Conservation (phyloP, 2,329 filamentous ascomycete genomes). For the Biscogniauxia sp. region DNA sequence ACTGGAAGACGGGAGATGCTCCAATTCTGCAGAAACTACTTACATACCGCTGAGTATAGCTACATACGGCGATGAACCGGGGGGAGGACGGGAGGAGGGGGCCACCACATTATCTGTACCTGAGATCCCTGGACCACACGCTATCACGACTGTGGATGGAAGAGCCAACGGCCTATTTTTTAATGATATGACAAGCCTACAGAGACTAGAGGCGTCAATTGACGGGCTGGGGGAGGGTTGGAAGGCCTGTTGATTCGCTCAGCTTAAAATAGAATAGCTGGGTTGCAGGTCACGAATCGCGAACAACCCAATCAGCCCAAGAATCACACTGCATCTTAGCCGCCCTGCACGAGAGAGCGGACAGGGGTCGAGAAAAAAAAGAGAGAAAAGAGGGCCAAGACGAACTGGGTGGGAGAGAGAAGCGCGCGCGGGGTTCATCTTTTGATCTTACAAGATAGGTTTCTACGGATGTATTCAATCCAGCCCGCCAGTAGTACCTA, state of each 20-base stretch:
- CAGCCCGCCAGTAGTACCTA: neutral
- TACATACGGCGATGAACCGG: neutral
- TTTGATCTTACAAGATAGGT: neutral
- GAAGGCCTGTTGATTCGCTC: constrained; percentile 23
- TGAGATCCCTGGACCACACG: neutral
- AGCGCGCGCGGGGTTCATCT: constrained; percentile 20
- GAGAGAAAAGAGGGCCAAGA: constrained; percentile 13
- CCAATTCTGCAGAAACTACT: constrained; percentile 12
- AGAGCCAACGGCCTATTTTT: constrained; percentile 4
- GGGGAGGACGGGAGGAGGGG: too few species aligned
- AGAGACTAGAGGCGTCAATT: constrained; percentile 10
- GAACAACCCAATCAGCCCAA: constrained; percentile 23
- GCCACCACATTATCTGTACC: constrained; percentile 8
- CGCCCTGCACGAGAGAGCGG: constrained; percentile 18
- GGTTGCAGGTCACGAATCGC: constrained; percentile 20
- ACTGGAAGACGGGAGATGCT: constrained; percentile 16
- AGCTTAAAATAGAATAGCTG: constrained; percentile 25
- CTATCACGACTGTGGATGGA: neutral
- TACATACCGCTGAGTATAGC: constrained; percentile 6
- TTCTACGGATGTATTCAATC: constrained; percentile 1
- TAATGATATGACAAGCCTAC: neutral
- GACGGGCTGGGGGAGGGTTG: constrained; percentile 4
- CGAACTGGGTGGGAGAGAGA: neutral
- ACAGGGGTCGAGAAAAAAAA: constrained; percentile 14
- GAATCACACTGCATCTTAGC: constrained; percentile 28